These are phyloP conservation scores for Penicillium samsonianum DNA, from an alignment of 495 filamentous ascomycete species.

Conservation along the genomic window DNA sequence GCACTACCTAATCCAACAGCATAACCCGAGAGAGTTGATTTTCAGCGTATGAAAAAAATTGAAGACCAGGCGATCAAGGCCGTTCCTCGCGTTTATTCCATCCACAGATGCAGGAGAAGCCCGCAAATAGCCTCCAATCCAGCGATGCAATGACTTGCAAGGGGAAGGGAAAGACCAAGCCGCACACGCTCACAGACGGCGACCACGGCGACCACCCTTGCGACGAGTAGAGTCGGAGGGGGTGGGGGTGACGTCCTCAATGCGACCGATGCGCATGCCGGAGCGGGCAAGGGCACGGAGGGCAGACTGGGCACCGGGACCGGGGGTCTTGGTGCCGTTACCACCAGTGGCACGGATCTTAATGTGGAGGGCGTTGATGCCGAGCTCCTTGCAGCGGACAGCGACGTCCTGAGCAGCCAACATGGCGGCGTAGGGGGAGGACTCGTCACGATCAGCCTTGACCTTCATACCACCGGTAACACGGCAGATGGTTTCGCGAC, in stretches of 20 bases:
- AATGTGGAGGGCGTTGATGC: slow-evolving; percentile 98
- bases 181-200: slow-evolving; percentile 79
- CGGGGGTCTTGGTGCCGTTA: slow-evolving; percentile 99
- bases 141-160: slow-evolving; percentile 33
- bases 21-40: slow-evolving; percentile 34
- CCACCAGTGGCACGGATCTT: slow-evolving; percentile 99
- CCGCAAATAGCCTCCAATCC: slow-evolving; percentile 41
- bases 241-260: slow-evolving; percentile 99
- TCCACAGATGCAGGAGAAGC: slow-evolving; percentile 49
- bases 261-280: slow-evolving; percentile 99
- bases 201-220: slow-evolving; percentile 99
- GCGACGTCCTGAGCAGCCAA: slow-evolving; percentile 96
- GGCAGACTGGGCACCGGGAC: slow-evolving; percentile 96
- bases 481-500: slow-evolving; percentile 99
- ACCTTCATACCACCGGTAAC: slow-evolving; percentile 99
- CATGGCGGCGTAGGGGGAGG: slow-evolving; percentile 99
- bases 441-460: slow-evolving; percentile 99
- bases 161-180: slow-evolving; percentile 29
- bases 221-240: slow-evolving; percentile 97
- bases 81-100: slow-evolving; percentile 62
- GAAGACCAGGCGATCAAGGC: slow-evolving; percentile 59
- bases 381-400: slow-evolving; percentile 96
- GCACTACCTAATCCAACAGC: slow-evolving; percentile 27
- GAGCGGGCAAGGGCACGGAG: slow-evolving; percentile 97
- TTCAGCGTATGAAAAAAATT: slow-evolving; percentile 47